A percentile compares a stretch with the other conserved stretches of the same genome.
Evolutionary conservation across 768 basidiomycete genomes (phyloP).

Genomic region (Suillus lakei): DNA sequence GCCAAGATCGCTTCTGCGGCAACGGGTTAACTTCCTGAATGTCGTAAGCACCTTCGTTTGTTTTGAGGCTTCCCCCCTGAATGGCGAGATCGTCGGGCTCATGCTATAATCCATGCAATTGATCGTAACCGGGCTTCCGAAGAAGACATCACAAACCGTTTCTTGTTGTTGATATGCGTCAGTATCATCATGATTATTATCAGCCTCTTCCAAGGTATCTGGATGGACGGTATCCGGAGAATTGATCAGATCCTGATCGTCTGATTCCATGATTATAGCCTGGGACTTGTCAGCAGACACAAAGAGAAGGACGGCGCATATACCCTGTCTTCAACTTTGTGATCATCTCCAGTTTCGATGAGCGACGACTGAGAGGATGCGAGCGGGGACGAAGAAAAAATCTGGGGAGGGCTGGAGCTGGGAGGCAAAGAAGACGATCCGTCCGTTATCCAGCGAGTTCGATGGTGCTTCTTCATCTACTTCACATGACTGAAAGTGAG

Average conservation of each 20-base stretch:
- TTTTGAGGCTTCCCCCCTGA: background rate
- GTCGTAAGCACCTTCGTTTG: too few relatives aligned
- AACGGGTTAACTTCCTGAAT: background rate
- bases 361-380: slow-evolving; percentile 37
- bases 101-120: background rate
- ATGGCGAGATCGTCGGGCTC: background rate
- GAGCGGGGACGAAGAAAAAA: slow-evolving; percentile 50
- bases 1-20: background rate
- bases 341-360: slow-evolving; percentile 5
- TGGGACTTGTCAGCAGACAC: background rate
- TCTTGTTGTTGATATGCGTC: background rate
- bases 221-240: background rate
- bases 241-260: background rate
- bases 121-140: background rate
- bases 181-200: too few relatives aligned
- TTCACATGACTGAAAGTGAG: background rate
- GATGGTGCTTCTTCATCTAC: background rate
- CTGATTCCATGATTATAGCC: background rate
- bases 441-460: slow-evolving; percentile 9
- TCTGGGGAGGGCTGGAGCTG: slow-evolving; percentile 52
- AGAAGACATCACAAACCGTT: background rate
- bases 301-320: background rate
- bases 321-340: slow-evolving; percentile 23
- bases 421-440: slow-evolving; percentile 36
- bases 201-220: background rate